Conservation (phyloP, 768 basidiomycete genomes). For the Mycena metata region DNA sequence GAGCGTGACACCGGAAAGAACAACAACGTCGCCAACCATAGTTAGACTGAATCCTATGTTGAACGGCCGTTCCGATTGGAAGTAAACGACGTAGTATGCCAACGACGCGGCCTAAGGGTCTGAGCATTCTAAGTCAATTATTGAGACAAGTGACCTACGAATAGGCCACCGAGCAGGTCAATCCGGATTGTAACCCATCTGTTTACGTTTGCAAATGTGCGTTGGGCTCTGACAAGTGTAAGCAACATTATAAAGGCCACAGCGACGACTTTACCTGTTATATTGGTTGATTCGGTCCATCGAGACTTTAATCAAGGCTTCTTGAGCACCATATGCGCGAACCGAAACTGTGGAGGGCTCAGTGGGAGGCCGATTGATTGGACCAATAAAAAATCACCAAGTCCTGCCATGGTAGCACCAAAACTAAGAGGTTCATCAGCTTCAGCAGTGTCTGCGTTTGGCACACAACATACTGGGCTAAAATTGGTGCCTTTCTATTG, state of each 20-base stretch:
- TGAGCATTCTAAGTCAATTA: neutral
- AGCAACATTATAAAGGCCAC: too few species aligned
- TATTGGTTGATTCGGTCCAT: conserved; percentile 54
- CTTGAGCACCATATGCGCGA: conserved; percentile 64
- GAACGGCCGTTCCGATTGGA: conserved; percentile 47
- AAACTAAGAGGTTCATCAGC: too few species aligned
- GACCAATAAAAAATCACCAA: too few species aligned
- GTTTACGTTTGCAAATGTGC: conserved; percentile 54
- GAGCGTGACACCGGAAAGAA: neutral
- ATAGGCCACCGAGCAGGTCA: conserved; percentile 58
- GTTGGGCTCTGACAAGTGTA: conserved; percentile 35
- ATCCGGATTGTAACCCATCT: conserved; percentile 55
- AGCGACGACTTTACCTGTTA: conserved; percentile 39
- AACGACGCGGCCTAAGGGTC: conserved; percentile 44
- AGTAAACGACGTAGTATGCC: conserved; percentile 57
- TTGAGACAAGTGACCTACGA: conserved; percentile 43
- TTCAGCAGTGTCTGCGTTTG: too few species aligned
- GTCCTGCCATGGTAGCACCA: too few species aligned
- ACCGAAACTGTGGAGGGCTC: conserved; percentile 48
- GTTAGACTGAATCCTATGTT: conserved; percentile 55
- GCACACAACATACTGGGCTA: conserved; percentile 56
- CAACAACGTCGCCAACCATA: conserved; percentile 55
- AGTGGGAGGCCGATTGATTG: neutral
- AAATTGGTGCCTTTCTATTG: conserved; percentile 52
- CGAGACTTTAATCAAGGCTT: conserved; percentile 51